phyloP scores from a whole-genome alignment of 2,329 filamentous ascomycete genomes.

The Lomentospora prolificans region DNA sequence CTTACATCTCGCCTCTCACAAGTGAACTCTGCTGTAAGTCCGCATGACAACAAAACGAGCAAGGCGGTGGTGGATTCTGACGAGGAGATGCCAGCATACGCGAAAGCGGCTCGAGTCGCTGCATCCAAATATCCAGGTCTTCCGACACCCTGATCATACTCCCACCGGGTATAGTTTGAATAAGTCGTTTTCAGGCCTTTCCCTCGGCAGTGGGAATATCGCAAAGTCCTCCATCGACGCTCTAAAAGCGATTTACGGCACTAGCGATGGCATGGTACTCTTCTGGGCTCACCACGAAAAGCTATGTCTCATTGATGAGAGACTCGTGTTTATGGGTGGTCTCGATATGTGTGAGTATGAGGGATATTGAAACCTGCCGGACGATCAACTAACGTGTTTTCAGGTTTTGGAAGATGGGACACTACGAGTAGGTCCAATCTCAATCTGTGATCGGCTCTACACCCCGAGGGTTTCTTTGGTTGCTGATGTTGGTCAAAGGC shows the following conservation, averaged over 20 bases:
- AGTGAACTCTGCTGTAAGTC: conserved; percentile 18
- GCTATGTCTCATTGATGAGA: conserved; percentile 71
- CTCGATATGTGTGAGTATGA: conserved; percentile 63
- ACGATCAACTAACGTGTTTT: neutral
- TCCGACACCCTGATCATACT: conserved; percentile 81
- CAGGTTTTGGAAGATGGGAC: conserved; percentile 76
- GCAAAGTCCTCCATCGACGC: conserved; percentile 62
- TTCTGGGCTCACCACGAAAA: conserved; percentile 97
- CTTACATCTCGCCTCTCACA: neutral
- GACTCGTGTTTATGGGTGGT: conserved; percentile 80
- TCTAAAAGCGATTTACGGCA: conserved; percentile 71
- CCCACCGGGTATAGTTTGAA: conserved; percentile 61
- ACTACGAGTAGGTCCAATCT: conserved; percentile 50
- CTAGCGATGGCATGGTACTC: conserved; percentile 68
- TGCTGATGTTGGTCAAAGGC: conserved; percentile 19
- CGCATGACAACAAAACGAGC: neutral
- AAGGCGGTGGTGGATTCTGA: too few species aligned
- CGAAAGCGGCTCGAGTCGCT: conserved; percentile 68
- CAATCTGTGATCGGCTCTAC: neutral
- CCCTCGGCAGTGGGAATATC: conserved; percentile 39
- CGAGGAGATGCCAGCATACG: conserved; percentile 51
- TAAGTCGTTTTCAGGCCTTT: conserved; percentile 40
- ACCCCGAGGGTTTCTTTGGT: conserved; percentile 10
- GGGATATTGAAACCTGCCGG: neutral
- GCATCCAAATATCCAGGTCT: conserved; percentile 78